Base-by-base conservation (phyloP, 208 protist species). In the Acanthamoeba lenticulata region DNA sequence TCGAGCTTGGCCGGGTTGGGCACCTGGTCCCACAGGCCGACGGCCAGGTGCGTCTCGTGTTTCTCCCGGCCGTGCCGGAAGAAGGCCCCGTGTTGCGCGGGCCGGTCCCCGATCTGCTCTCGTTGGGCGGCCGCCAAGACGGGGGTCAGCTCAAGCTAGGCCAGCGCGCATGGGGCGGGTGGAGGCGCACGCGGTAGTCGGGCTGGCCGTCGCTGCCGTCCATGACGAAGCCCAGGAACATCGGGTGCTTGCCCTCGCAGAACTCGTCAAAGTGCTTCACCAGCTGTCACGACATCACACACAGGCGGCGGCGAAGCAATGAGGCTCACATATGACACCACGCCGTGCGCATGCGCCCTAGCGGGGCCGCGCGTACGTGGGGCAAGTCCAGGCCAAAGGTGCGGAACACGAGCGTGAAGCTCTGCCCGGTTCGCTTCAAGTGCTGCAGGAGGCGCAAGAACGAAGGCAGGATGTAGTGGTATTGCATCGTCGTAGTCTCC, bases 401-500 rank as follows among this genome's bases (percentile, higher is more conserved):
- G 34, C 85, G 47, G 36, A 91, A 91, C 49, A 91, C 85, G n/a
- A 91, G 85, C 13, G 85, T 91, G 85, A 91, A 91, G 57, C n/a
- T 34, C 11, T 47, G 47, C 0, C 42, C 57, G 21, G 1, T 40
- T 49, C 69, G 47, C 27, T 91, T 91, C 36, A 91, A 29, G 85
- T 72, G 38, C 32, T 69, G n/a, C 24, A 91, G 57, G 7, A 91
- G 85, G 2, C 15, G 21, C 4, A 72, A 69, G 55, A 91, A 91
- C 1, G 85, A 91, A 7, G 85, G 85, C 13, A 91, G 38, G 15
- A 91, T 91, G 36, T 52, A 60, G 52, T 91, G 85, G 19, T 74
- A 69, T 29, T 65, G 72, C 29, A 13, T 32, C 65, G 65, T n/a
- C 15, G 27, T 17, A 7, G 13, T 27, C 4, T 27, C 19, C 6